These are phyloP conservation scores for Podospora australis DNA, from an alignment of 495 filamentous ascomycete genomes.

Conservation along the genomic window DNA sequence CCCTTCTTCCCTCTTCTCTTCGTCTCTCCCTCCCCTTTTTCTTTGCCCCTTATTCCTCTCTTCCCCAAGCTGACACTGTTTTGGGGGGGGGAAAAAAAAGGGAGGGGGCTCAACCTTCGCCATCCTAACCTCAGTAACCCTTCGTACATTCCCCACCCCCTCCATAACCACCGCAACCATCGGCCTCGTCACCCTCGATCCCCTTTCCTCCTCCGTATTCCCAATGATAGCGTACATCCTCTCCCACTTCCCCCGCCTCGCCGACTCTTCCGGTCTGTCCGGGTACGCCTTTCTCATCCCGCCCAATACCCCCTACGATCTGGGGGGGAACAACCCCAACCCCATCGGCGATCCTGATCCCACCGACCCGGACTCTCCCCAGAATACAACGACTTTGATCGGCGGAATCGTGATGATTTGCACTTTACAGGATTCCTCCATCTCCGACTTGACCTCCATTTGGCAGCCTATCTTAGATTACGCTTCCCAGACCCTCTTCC, in stretches of 20 bases:
- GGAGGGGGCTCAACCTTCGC: slow-evolving; percentile 61
- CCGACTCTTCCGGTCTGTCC: slow-evolving; percentile 30
- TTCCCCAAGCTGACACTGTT: too few species aligned
- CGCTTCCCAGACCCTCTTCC: too few species aligned
- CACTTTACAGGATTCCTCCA: slow-evolving; percentile 16
- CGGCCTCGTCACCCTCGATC: slow-evolving; percentile 9
- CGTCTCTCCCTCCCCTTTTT: too few species aligned
- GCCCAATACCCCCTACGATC: slow-evolving; percentile 15
- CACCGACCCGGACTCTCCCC: too few species aligned
- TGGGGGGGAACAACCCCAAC: slow-evolving; percentile 11
- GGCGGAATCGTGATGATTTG: slow-evolving; percentile 24
- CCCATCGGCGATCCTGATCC: too few species aligned
- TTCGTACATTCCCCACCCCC: slow-evolving; percentile 32
- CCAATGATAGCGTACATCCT: slow-evolving; percentile 34
- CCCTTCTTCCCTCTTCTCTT: too few species aligned
- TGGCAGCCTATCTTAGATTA: too few species aligned
- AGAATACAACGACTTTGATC: too few species aligned
- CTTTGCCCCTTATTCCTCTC: too few species aligned
- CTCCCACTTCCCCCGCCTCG: slow-evolving; percentile 31
- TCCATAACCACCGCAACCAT: slow-evolving; percentile 17
- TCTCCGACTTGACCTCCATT: background rate
- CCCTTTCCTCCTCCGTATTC: slow-evolving; percentile 10
- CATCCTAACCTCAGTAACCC: slow-evolving; percentile 52
- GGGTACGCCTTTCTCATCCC: slow-evolving; percentile 31
- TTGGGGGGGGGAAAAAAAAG: too few species aligned